Base-by-base conservation (phyloP, 305 asterid species). In the Fraxinus baroniana region DNA sequence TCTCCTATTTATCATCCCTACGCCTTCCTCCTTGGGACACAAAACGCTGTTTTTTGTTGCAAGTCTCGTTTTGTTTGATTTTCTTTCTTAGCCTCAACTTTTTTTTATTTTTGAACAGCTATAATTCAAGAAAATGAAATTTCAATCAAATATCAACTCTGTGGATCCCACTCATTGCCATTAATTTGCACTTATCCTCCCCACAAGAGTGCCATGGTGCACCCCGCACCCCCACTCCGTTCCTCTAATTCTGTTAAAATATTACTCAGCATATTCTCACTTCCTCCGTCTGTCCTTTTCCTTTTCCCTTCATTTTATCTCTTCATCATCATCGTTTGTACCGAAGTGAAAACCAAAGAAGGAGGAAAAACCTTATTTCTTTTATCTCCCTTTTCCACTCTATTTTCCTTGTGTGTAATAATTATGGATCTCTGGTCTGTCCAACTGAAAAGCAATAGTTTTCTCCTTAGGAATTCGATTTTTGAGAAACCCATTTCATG, bases 341-440 rank as follows among this genome's bases (percentile, higher is more conserved):
- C 18, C 33, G 2, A 9, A 22, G 72, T 32, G 35, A 18, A 64
- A 64, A 20, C 17, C 32, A 17, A 26, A 22, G 22, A 60, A 13
- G 36, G 32, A 49, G 41, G 32, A 17, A 26, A 24, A 26, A n/a
- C 70, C 39, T 32, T 70, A 1, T 4, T 36, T 2, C 41, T 39
- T n/a, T 6, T n/a, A 20, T 10, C 26, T 18, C 24, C 26, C 12
- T 57, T 18, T 18, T 18, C 24, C 22, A 3, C 70, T 60, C 28
- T 60, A 18, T 60, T 60, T 5, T 5, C 4, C 12, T 5, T 18
- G 30, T 7, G 71, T 20, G 12, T 8, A 22, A 60, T 60, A 1
- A 81, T 28, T 10, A 89, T 91, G 94, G 90, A 87, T 89, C 85
- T 89, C 10, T 89, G 89, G 87, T 86, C 89, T 49, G 82, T 85